Evolutionary conservation across 2,329 filamentous ascomycete genomes (phyloP).

Genomic region (Neofusicoccum sp.): DNA sequence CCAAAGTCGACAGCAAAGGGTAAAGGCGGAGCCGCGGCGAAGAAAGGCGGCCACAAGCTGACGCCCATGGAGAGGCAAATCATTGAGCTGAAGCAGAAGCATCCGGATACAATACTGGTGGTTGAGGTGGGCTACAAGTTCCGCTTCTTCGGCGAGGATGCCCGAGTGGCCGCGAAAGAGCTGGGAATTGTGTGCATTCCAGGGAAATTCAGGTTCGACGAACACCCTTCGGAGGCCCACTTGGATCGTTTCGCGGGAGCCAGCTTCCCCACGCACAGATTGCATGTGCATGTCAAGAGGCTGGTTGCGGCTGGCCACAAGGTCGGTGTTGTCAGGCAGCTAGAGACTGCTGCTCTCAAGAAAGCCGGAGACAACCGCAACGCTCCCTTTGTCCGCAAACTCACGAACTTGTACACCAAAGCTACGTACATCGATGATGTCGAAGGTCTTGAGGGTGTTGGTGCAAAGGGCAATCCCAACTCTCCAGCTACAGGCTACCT

Average conservation of each 20-base stretch:
- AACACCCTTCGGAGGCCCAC: constrained; percentile 90
- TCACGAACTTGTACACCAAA: constrained; percentile 97
- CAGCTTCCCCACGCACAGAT: constrained; percentile 86
- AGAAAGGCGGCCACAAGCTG: constrained; percentile 77
- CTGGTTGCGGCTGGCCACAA: constrained; percentile 92
- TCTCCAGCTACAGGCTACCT: constrained; percentile 75
- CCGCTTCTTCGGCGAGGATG: constrained; percentile 94
- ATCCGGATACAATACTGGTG: constrained; percentile 85
- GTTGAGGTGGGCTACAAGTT: constrained; percentile 99
- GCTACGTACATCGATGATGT: constrained; percentile 95
- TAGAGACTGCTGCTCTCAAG: constrained; percentile 94
- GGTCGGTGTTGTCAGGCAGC: constrained; percentile 88
- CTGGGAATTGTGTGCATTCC: constrained; percentile 95
- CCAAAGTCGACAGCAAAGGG: constrained; percentile 45
- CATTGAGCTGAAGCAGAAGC: constrained; percentile 86
- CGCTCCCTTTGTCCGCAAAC: constrained; percentile 83
- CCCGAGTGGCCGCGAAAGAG: constrained; percentile 81
- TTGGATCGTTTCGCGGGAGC: constrained; percentile 89
- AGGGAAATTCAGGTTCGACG: constrained; percentile 90
- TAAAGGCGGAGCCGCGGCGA: constrained; percentile 53
- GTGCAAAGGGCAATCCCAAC: constrained; percentile 54
- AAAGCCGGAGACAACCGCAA: constrained; percentile 94
- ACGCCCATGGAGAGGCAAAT: constrained; percentile 94
- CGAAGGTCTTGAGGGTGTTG: constrained; percentile 66
- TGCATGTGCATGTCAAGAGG: constrained; percentile 91